phyloP scores from a whole-genome alignment of 805 yeast species.

The Barnettozyma salicaria region DNA sequence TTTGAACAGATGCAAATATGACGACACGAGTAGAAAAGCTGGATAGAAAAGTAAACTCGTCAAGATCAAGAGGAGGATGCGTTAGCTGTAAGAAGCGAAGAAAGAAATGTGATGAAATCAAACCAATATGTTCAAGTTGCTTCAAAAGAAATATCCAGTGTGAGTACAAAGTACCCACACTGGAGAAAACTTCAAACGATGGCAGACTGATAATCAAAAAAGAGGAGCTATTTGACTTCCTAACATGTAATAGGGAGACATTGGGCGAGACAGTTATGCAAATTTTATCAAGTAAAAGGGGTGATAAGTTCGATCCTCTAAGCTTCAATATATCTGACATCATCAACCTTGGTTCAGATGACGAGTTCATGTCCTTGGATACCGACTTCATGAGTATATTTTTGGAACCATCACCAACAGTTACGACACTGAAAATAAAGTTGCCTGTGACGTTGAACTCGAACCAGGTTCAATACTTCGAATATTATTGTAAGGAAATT shows the following conservation, averaged over 20 bases:
- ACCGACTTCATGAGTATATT: conserved; percentile 7
- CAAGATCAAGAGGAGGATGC: conserved; percentile 35
- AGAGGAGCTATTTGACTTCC: conserved; percentile 5
- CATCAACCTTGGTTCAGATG: neutral
- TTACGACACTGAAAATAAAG: conserved; percentile 21
- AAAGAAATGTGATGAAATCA: conserved; percentile 45
- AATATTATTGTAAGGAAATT: conserved; percentile 39
- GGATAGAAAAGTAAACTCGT: too few species aligned
- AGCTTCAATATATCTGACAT: neutral
- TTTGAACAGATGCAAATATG: too few species aligned
- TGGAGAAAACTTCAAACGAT: conserved; percentile 13
- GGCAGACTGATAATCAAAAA: neutral
- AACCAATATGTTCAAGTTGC: conserved; percentile 43
- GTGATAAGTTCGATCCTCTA: neutral
- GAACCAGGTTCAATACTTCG: conserved; percentile 34
- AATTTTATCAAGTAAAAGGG: neutral
- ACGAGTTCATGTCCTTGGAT: conserved; percentile 5
- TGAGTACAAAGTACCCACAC: conserved; percentile 13
- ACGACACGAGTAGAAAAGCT: too few species aligned
- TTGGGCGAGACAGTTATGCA: conserved; percentile 11
- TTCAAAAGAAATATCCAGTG: conserved; percentile 28
- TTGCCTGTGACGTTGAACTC: conserved; percentile 30
- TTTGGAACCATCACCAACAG: conserved; percentile 8
- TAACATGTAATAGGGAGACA: conserved; percentile 8
- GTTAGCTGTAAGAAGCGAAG: conserved; percentile 37